A percentile compares a stretch with the other conserved stretches of the same genome.
Conservation (phyloP, 371 early-diverging fungal species). For the Apophysomyces elegans region DNA sequence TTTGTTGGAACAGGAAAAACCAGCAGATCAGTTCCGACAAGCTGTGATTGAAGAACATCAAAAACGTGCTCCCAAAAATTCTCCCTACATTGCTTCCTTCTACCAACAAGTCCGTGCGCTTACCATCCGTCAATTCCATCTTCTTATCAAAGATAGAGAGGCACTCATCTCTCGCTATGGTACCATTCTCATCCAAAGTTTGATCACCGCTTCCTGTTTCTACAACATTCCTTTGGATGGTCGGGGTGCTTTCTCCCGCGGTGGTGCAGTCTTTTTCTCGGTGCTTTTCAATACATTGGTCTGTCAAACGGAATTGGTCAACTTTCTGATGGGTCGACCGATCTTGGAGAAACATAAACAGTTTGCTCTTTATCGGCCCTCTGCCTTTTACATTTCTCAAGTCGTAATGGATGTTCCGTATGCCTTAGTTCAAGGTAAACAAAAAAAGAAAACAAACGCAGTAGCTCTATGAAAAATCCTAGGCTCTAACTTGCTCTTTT, state of each 20-base stretch:
- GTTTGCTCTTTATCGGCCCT: slow-evolving; percentile 67
- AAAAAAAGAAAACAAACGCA: not conserved
- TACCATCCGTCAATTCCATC: slow-evolving; percentile 61
- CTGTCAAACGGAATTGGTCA: slow-evolving; percentile 51
- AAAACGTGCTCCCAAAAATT: slow-evolving; percentile 52
- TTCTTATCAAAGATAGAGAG: slow-evolving; percentile 50
- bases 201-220: slow-evolving; percentile 71
- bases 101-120: slow-evolving; percentile 59
- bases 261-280: slow-evolving; percentile 67
- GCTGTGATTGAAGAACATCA: slow-evolving; percentile 56
- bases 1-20: slow-evolving; percentile 26
- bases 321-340: slow-evolving; percentile 55
- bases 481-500: slow-evolving; percentile 48
- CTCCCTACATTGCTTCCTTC: slow-evolving; percentile 65
- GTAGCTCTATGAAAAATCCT: no score
- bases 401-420: slow-evolving; percentile 43
- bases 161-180: slow-evolving; percentile 62
- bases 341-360: slow-evolving; percentile 69
- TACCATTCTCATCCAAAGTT: slow-evolving; percentile 59
- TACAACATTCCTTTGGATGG: slow-evolving; percentile 53
- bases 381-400: slow-evolving; percentile 62
- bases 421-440: slow-evolving; percentile 39
- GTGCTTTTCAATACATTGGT: slow-evolving; percentile 58
- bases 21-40: slow-evolving; percentile 50
- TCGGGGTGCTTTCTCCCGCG: slow-evolving; percentile 69